phyloP scores from a whole-genome alignment of 163 green algal species.

The Chlorella variabilis region DNA sequence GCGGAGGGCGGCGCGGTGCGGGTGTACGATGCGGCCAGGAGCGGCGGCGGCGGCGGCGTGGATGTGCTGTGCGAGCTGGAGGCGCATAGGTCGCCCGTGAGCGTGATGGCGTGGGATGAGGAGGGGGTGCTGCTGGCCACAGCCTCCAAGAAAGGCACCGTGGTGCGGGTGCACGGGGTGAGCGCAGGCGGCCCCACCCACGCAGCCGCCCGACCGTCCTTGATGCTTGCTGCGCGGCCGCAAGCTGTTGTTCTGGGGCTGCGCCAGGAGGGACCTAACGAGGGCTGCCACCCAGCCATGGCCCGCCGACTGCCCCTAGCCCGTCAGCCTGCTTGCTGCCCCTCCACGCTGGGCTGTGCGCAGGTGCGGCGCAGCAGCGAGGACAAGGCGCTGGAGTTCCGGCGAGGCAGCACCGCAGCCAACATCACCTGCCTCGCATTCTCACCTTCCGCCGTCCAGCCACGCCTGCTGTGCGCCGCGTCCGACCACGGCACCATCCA shows the following conservation, averaged over 20 bases:
- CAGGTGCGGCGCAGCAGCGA: slow-evolving; percentile 32
- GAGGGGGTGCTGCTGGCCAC: slow-evolving; percentile 78
- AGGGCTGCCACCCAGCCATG: too few relatives aligned
- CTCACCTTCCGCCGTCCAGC: slow-evolving; percentile 48
- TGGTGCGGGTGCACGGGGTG: slow-evolving; percentile 73
- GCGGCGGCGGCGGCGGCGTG: slow-evolving; percentile 34
- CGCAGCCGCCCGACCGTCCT: too few relatives aligned
- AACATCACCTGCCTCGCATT: slow-evolving; percentile 78
- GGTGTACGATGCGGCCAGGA: slow-evolving; percentile 66
- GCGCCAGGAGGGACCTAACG: too few relatives aligned
- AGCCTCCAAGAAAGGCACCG: slow-evolving; percentile 81
- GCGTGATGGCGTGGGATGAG: slow-evolving; percentile 67
- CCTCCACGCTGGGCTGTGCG: too few relatives aligned
- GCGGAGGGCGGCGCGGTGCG: slow-evolving; percentile 55
- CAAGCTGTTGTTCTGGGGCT: too few relatives aligned
- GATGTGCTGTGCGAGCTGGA: slow-evolving; percentile 72
- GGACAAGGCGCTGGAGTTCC: slow-evolving; percentile 53
- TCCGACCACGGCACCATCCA: slow-evolving; percentile 77
- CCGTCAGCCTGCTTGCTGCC: too few relatives aligned
- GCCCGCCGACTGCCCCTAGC: too few relatives aligned
- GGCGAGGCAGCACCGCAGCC: slow-evolving; percentile 69
- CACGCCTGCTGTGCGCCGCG: slow-evolving; percentile 68
- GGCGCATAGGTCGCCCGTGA: slow-evolving; percentile 74
- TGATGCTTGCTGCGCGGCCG: too few relatives aligned
- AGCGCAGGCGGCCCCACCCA: neutral